These are phyloP conservation scores for Spathaspora sp. DNA, from an alignment of 1,139 yeast genomes.

Conservation along the genomic window DNA sequence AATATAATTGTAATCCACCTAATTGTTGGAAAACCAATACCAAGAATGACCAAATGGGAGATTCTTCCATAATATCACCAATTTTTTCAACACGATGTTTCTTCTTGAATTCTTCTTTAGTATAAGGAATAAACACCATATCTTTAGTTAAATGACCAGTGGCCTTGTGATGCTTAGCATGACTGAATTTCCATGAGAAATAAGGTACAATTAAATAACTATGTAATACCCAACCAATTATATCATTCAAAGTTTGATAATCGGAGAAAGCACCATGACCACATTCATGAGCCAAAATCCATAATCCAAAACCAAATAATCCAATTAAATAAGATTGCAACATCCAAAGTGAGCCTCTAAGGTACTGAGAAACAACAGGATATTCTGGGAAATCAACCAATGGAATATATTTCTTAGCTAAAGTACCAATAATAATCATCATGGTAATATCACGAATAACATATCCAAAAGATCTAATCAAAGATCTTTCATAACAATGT, in stretches of 20 bases:
- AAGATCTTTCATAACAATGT: conserved; percentile 70
- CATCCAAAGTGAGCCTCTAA: conserved; percentile 41
- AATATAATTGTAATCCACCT: conserved; percentile 72
- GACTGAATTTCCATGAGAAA: conserved; percentile 83
- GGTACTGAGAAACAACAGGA: conserved; percentile 20
- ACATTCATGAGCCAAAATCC: conserved; percentile 91
- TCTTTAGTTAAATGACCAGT: conserved; percentile 81
- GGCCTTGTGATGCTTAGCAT: conserved; percentile 84
- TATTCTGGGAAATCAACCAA: conserved; percentile 22
- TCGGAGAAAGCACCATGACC: conserved; percentile 87
- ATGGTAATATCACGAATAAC: conserved; percentile 63
- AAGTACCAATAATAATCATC: conserved; percentile 50
- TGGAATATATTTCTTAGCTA: conserved; percentile 55
- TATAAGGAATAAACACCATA: conserved; percentile 78
- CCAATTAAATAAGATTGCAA: conserved; percentile 51
- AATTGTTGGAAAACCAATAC: conserved; percentile 66
- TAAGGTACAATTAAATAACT: conserved; percentile 78
- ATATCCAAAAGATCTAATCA: conserved; percentile 55
- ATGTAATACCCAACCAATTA: conserved; percentile 81
- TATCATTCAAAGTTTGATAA: conserved; percentile 65
- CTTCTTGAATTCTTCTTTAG: conserved; percentile 54
- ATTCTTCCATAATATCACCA: conserved; percentile 66
- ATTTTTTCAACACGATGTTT: conserved; percentile 40
- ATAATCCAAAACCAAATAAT: conserved; percentile 71
- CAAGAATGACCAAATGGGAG: conserved; percentile 64